These are phyloP conservation scores for Lodderomyces metapsilosis DNA, from an alignment of 1,139 yeast genomes.

Conservation along the genomic window DNA sequence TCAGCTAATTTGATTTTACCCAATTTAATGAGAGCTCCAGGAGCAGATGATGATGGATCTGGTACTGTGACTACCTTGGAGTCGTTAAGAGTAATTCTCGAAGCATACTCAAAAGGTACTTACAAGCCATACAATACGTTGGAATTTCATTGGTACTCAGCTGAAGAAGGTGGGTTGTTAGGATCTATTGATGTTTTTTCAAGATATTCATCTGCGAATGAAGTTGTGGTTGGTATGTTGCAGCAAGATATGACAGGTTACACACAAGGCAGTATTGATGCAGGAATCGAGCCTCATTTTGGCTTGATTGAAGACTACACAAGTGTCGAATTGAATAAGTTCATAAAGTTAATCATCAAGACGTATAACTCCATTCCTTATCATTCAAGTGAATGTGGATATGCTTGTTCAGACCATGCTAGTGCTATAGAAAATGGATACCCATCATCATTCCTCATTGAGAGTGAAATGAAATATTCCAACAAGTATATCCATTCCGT, in stretches of 20 bases:
- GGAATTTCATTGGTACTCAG: conserved; percentile 93
- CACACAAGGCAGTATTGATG: conserved; percentile 52
- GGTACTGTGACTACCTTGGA: conserved; percentile 82
- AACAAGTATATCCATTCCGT: conserved; percentile 75
- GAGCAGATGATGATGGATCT: conserved; percentile 94
- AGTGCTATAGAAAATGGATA: conserved; percentile 80
- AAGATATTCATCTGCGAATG: conserved; percentile 45
- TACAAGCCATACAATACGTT: conserved; percentile 67
- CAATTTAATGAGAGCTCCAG: conserved; percentile 74
- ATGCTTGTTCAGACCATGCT: conserved; percentile 92
- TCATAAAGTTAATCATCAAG: conserved; percentile 58
- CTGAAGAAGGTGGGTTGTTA: conserved; percentile 89
- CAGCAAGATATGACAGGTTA: conserved; percentile 98
- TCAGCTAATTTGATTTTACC: conserved; percentile 77
- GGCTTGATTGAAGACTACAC: conserved; percentile 82
- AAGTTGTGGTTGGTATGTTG: conserved; percentile 73
- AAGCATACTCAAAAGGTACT: conserved; percentile 29
- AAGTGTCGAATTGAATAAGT: conserved; percentile 55
- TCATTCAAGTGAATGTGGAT: conserved; percentile 79
- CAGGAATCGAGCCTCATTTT: conserved; percentile 65
- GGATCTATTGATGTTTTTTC: conserved; percentile 83
- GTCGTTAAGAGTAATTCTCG: conserved; percentile 61
- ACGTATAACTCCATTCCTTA: conserved; percentile 66
- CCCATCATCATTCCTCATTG: conserved; percentile 82
- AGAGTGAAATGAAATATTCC: conserved; percentile 61